Base-by-base conservation (phyloP, 2,329 filamentous ascomycete species). In the Penicillium nordicum region DNA sequence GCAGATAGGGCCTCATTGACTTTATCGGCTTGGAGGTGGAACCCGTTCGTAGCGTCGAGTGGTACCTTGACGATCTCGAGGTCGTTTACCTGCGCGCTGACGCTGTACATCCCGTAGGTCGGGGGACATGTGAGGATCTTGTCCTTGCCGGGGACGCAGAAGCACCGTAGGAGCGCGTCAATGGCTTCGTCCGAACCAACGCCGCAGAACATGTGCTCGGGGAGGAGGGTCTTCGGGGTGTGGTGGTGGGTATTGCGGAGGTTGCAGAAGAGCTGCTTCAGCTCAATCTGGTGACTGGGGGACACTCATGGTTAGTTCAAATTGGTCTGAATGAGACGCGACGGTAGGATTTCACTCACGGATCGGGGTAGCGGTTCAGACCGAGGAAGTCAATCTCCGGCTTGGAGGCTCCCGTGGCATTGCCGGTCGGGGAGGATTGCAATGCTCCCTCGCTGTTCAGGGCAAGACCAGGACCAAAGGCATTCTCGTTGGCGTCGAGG, bases 61-160 rank as follows among this genome's bases (percentile, higher is more conserved):
- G 92, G 92, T n/a, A 97, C 86, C 71, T 89, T 90, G 65, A 95
- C 88, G 27, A 97, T 84, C 44, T 82, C 82, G 21, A 99, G 82
- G 70, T 97, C 94, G 78, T 99, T 99, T 64, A 97, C 88, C 71
- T 95, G 89, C 1, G 94, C 94, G 7, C 90, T 95, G 18, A 99
- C 94, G 45, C 85, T 81, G 79, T 99, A 99, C 94, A 99, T 99
- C 77, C 94, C 94, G 74, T 99, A 99, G 0, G 94, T 99, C 1
- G 94, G 94, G 18, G 94, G 94, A 70, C 93, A 97, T 41, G 91
- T 93, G 36, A 99, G 83, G 71, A 99, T 95, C 71, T 89, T 91
- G 76, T 99, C 94, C 63, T 82, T 82, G 44, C 88, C 90, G 0
- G 94, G 94, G 1, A 85, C 79, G 77, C 94, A 99, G 79, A 99